A percentile compares a stretch with the other conserved stretches of the same genome.
Evolutionary conservation across 257 asterid species (phyloP).

Genomic region (Petunia axillaris): DNA sequence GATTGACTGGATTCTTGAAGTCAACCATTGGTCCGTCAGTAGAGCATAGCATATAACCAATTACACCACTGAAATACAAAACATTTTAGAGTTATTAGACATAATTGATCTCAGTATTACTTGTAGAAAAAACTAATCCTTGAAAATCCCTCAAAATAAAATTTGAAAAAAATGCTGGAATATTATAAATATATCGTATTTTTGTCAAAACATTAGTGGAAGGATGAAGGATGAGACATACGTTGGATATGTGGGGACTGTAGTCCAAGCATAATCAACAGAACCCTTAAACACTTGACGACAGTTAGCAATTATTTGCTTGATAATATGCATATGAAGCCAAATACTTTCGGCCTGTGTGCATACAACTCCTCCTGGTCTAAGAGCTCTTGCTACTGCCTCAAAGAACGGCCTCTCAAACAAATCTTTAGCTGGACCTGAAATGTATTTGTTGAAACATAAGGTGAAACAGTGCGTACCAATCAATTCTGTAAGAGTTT

Average conservation of each 20-base stretch:
- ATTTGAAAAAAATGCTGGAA: no score
- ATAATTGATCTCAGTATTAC: no score
- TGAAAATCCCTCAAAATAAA: no score
- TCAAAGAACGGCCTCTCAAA: conserved; percentile 92
- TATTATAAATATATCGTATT: neutral
- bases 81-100: no score
- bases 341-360: conserved; percentile 99
- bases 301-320: conserved; percentile 78
- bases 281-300: conserved; percentile 93
- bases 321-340: conserved; percentile 98
- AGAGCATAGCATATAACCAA: conserved; percentile 47
- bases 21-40: conserved; percentile 45
- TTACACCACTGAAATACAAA: conserved; percentile 37
- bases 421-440: conserved; percentile 97
- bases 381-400: conserved; percentile 83
- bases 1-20: conserved; percentile 43
- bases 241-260: conserved; percentile 99
- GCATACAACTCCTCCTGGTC: conserved; percentile 94
- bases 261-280: conserved; percentile 97
- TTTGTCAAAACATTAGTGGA: neutral
- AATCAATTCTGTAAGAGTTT: no score
- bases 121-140: no score
- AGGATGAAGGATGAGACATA: neutral
- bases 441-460: neutral
- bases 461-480: no score